Base-by-base conservation (phyloP, 2,329 filamentous ascomycete genomes). In the Cyphellophora europaea region DNA sequence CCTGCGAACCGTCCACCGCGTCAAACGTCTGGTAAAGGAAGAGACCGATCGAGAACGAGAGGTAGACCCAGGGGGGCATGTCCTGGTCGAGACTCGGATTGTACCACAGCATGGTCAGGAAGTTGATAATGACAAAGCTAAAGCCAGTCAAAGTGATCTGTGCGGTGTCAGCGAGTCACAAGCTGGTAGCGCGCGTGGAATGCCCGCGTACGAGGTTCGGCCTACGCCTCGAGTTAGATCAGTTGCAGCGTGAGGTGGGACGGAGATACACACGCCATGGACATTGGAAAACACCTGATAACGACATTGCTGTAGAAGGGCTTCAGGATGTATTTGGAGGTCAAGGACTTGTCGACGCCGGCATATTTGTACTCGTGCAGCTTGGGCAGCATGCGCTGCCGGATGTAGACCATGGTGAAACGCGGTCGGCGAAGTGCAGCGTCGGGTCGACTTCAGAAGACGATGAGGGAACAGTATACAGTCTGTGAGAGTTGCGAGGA, bases 391-490 rank as follows among this genome's bases (percentile, higher is more conserved):
- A 85, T 79, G 54, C 88, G 79, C 63, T 94, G 84, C 48, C 91
- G 85, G 42, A 98, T 87, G 71, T 96, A 96, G 43, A 91, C 88
- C 87, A 95, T 95, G n/a, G n/a, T n/a, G n/a, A n/a, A n/a, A n/a
- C n/a, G n/a, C n/a, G n/a, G n/a, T n/a, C n/a, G n/a, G n/a, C n/a
- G n/a, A n/a, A n/a, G n/a, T n/a, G n/a, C n/a, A n/a, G n/a, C n/a
- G n/a, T n/a, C n/a, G n/a, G n/a, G n/a, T n/a, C n/a, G n/a, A n/a
- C n/a, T n/a, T n/a, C n/a, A n/a, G n/a, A n/a, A n/a, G n/a, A n/a
- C n/a, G n/a, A n/a, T n/a, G n/a, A n/a, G n/a, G n/a, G n/a, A n/a
- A n/a, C n/a, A n/a, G n/a, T n/a, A n/a, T n/a, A n/a, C n/a, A n/a
- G n/a, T n/a, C n/a, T n/a, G n/a, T n/a, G n/a, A n/a, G n/a, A n/a